A percentile compares a stretch with the other conserved stretches of the same genome.
phyloP scores from a whole-genome alignment of 1,284 basidiomycete species.

The Naganishia cerealis region DNA sequence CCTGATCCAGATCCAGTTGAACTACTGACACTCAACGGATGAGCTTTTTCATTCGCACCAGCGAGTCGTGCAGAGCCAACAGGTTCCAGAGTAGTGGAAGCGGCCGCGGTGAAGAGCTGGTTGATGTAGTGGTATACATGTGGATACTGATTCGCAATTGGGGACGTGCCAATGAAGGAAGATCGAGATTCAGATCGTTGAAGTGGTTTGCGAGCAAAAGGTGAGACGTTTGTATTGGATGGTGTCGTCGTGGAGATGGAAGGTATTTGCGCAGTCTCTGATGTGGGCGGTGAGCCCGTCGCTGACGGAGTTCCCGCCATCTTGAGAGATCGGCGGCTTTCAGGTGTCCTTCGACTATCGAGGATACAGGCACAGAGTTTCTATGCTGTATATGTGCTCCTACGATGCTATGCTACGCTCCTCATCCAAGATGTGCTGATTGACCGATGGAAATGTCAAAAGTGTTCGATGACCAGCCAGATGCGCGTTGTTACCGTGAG shows the following conservation, averaged over 20 bases:
- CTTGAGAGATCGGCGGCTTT: background rate
- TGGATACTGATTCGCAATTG: conserved; percentile 28
- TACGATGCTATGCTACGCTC: background rate
- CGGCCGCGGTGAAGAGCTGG: conserved; percentile 23
- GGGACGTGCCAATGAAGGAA: conserved; percentile 3
- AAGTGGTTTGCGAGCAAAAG: conserved; percentile 13
- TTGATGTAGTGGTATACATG: conserved; percentile 34
- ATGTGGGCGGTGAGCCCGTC: background rate
- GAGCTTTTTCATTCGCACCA: conserved; percentile 6
- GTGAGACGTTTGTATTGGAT: conserved; percentile 6
- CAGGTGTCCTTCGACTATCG: background rate
- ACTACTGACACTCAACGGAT: conserved; percentile 13
- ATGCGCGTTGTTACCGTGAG: background rate
- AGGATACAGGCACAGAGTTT: background rate
- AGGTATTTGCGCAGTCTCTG: conserved; percentile 12
- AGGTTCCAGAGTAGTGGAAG: background rate
- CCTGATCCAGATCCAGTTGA: conserved; percentile 17
- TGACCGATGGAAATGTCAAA: background rate
- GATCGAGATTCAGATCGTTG: conserved; percentile 24
- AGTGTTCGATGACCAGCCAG: conserved; percentile 5
- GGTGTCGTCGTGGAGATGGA: conserved; percentile 11
- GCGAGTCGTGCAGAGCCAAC: background rate
- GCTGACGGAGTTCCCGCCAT: background rate
- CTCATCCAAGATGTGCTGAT: background rate
- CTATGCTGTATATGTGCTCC: background rate